A percentile compares a stretch with the other conserved stretches of the same genome.
Conservation (phyloP, 805 yeast species). For the Metschnikowia lachancei region DNA sequence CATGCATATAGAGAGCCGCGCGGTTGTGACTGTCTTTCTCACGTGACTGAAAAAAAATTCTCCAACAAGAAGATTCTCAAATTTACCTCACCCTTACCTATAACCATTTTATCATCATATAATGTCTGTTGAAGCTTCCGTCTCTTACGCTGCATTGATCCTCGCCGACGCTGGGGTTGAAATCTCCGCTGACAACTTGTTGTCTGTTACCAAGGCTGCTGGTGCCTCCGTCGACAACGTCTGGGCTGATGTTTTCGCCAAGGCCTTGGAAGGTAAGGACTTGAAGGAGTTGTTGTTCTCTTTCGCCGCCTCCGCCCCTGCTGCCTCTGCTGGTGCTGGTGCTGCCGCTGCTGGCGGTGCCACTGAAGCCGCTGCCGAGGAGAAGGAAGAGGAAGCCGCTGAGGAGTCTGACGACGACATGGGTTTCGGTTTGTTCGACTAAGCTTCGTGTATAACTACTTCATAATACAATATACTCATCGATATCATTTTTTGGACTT, state of each 20-base stretch:
- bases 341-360: constrained; percentile 42
- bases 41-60: constrained; percentile 17
- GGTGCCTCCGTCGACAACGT: constrained; percentile 74
- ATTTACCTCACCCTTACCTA: background rate
- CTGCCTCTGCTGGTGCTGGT: constrained; percentile 36
- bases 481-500: background rate
- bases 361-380: constrained; percentile 46
- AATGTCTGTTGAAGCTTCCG: constrained; percentile 90
- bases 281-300: constrained; percentile 70
- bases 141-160: constrained; percentile 97
- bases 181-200: constrained; percentile 82
- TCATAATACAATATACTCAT: constrained; percentile 16
- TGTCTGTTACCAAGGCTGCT: constrained; percentile 76
- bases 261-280: constrained; percentile 83
- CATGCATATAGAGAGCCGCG: constrained; percentile 1
- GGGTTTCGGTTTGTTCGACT: constrained; percentile 35
- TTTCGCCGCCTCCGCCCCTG: constrained; percentile 48
- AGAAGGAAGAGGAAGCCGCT: constrained; percentile 25
- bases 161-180: constrained; percentile 96
- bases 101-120: constrained; percentile 16
- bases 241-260: constrained; percentile 87
- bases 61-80: constrained; percentile 3
- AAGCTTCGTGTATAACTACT: constrained; percentile 16
- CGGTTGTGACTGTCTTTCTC: constrained; percentile 16
- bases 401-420: constrained; percentile 31